A percentile compares a stretch with the other conserved stretches of the same genome.
Conservation (phyloP, 495 filamentous ascomycete genomes). For the Evernia prunastri region DNA sequence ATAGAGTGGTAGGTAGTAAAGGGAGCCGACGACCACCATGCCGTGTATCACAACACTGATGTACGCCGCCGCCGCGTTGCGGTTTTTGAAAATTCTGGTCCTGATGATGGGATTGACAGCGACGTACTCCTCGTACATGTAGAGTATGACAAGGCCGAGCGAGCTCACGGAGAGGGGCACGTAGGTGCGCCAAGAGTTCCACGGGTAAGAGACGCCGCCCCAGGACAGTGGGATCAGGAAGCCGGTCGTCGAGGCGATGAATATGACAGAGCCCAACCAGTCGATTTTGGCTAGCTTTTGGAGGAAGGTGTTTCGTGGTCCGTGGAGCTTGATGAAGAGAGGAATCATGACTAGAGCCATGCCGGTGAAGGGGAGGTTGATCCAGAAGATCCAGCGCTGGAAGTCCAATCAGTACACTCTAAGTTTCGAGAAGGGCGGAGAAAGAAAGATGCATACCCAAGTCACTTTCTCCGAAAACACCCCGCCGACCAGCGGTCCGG, state of each 20-base stretch:
- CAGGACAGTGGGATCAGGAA: conserved; percentile 35
- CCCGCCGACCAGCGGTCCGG: conserved; percentile 63
- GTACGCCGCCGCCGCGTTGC: conserved; percentile 38
- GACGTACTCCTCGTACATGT: conserved; percentile 43
- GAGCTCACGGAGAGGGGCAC: conserved; percentile 51
- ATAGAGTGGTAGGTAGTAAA: conserved; percentile 62
- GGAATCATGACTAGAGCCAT: conserved; percentile 41
- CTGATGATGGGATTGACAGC: conserved; percentile 43
- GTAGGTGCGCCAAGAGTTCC: conserved; percentile 47
- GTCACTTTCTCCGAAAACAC: conserved; percentile 57
- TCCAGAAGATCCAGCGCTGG: conserved; percentile 48
- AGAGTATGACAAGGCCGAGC: conserved; percentile 38
- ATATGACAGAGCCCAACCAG: conserved; percentile 52
- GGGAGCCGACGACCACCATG: conserved; percentile 41
- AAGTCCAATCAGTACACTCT: neutral
- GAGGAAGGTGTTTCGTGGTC: conserved; percentile 30
- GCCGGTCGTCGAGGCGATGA: conserved; percentile 33
- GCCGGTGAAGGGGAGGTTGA: conserved; percentile 51
- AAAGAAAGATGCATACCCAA: conserved; percentile 49
- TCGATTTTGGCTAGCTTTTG: conserved; percentile 49
- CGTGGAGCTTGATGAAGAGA: conserved; percentile 45
- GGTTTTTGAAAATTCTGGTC: conserved; percentile 40
- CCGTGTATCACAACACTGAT: conserved; percentile 48
- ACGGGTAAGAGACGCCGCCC: conserved; percentile 47
- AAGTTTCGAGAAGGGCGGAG: neutral